Evolutionary conservation across 768 basidiomycete genomes (phyloP), one percentile per base, ranked within the genome.

Genomic region (Mycena metata): DNA sequence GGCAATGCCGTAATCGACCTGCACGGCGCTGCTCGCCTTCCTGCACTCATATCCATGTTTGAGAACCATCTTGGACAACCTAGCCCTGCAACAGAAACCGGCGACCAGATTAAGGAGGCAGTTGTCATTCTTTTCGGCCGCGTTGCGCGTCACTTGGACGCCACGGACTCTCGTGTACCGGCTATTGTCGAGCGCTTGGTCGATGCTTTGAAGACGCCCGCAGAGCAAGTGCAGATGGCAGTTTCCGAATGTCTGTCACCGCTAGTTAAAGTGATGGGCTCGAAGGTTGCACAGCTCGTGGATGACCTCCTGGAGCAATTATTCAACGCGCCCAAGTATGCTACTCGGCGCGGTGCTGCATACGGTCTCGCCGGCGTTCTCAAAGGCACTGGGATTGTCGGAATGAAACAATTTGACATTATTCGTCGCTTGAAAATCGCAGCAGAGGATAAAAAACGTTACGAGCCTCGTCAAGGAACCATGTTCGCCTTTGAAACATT

Each of bases 401-500:
- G 90, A 0, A 89, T 99, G 82, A 95, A 96, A 76, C 91, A 96
- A 76, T 93, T 91, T 76, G 84, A 91, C 60, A 82, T 98, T 47
- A 88, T 98, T 69, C 82, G 82, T 12, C 89, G 92, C 23, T 83
- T 99, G 12, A 87, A 88, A 52, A 82, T 84, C 26, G 94, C 93
- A 2, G 82, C 91, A 3, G 96, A 96, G 69, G 96, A 98, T 77
- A 99, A 98, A 82, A 95, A 95, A 74, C 84, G 84, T 15, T 94
- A 88, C 75, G 94, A 97, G 76, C 83, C 92, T 13, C 88, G 96
- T 45, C 96, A 99, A 79, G 98, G 96, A 17, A 93, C 95, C 42
- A 89, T 98, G 87, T 98, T 99, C 74, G 93, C 93, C 1, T 93
- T 98, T 71, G 97, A 99, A 80, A 96, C 95, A 0, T 82, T 99